A percentile compares a stretch with the other conserved stretches of the same genome.
phyloP scores from a whole-genome alignment of 176 grass and related monocot species.

The Oryza nivara region DNA sequence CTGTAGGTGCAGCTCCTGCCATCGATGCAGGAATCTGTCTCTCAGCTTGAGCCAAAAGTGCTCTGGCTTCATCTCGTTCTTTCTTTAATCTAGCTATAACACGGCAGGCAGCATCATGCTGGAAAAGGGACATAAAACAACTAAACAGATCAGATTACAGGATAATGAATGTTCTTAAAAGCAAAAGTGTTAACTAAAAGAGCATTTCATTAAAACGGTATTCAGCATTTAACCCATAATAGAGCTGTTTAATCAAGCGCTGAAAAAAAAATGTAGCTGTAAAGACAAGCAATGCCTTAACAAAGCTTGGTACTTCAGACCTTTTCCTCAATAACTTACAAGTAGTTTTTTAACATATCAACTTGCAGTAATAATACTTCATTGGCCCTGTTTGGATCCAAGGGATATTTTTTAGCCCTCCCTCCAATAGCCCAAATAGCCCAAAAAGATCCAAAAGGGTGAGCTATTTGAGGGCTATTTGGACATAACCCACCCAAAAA shows the following conservation, averaged over 20 bases:
- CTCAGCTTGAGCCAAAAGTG: slow-evolving; percentile 86
- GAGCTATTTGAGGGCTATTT: too few relatives aligned
- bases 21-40: slow-evolving; percentile 67
- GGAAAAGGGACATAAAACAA: slow-evolving; percentile 36
- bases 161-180: not conserved
- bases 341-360: not conserved
- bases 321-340: not conserved
- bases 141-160: slow-evolving; percentile 19
- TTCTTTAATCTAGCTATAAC: slow-evolving; percentile 99
- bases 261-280: not conserved
- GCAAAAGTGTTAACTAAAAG: not conserved
- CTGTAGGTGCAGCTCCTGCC: slow-evolving; percentile 47
- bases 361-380: not conserved
- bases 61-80: slow-evolving; percentile 97
- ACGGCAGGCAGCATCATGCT: slow-evolving; percentile 99
- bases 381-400: not conserved
- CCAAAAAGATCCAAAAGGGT: too few relatives aligned
- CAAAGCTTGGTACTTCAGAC: not conserved
- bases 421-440: too few relatives aligned
- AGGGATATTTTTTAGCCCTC: too few relatives aligned
- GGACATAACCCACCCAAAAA: too few relatives aligned
- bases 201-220: not conserved
- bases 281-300: not conserved
- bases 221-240: not conserved
- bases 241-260: not conserved